Percentiles rank a stretch among this genome's conserved stretches.
phyloP scores from a whole-genome alignment of 2,329 filamentous ascomycete species.

The Aspergillus melleus region DNA sequence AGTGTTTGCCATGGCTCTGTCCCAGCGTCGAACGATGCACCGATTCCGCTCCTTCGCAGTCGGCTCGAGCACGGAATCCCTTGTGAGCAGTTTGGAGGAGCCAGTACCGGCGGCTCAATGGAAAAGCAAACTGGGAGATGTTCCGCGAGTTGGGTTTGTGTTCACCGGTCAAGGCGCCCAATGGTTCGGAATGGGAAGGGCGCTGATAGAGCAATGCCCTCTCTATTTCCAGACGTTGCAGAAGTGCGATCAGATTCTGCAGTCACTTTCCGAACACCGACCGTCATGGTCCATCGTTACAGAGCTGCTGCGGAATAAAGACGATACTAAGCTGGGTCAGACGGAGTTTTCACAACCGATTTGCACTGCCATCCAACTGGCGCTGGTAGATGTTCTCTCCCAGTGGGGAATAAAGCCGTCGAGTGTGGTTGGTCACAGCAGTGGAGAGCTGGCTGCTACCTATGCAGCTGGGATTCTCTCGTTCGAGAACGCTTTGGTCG shows the following conservation, averaged over 20 bases:
- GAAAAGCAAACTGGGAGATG: background rate
- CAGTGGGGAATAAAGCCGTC: slow-evolving; percentile 11
- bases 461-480: slow-evolving; percentile 18
- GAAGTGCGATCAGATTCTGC: slow-evolving; percentile 14
- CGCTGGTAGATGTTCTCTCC: slow-evolving; percentile 11
- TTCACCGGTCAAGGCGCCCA: slow-evolving; percentile 29
- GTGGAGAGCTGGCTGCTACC: slow-evolving; percentile 24
- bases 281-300: slow-evolving; percentile 13
- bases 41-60: background rate
- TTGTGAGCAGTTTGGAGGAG: background rate
- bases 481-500: slow-evolving; percentile 11
- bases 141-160: slow-evolving; percentile 16
- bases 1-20: background rate
- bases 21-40: background rate
- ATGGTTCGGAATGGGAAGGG: slow-evolving; percentile 21
- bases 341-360: slow-evolving; percentile 15
- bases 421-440: slow-evolving; percentile 22
- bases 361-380: slow-evolving; percentile 20
- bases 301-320: slow-evolving; percentile 3
- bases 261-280: slow-evolving; percentile 4
- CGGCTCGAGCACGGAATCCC: background rate
- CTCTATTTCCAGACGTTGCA: slow-evolving; percentile 9
- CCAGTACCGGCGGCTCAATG: background rate
- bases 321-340: slow-evolving; percentile 4
- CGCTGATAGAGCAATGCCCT: slow-evolving; percentile 12